phyloP scores from a whole-genome alignment of 2,329 filamentous ascomycete genomes.

The Paecilomyces variotii region DNA sequence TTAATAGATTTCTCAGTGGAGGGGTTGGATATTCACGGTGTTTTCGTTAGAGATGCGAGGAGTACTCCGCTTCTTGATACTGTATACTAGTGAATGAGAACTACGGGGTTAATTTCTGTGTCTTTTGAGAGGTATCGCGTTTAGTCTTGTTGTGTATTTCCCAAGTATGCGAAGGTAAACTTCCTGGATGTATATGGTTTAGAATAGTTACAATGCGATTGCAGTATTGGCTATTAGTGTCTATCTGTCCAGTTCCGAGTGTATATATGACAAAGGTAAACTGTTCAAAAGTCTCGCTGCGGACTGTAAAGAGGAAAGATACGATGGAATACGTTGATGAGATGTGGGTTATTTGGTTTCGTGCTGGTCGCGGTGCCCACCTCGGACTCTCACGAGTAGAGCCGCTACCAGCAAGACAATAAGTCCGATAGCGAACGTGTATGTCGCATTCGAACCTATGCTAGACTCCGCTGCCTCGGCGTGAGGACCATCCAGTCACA shows the following conservation, averaged over 20 bases:
- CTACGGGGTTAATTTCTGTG: background rate
- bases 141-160: background rate
- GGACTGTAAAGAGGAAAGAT: background rate
- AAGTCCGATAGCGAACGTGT: background rate
- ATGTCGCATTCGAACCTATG: background rate
- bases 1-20: too few species aligned
- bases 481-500: conserved; percentile 24
- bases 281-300: background rate
- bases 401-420: background rate
- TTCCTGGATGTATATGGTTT: background rate
- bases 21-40: too few species aligned
- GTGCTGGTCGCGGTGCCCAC: background rate
- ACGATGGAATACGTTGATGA: background rate
- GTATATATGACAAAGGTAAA: background rate
- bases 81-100: background rate
- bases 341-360: background rate
- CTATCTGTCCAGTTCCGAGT: background rate
- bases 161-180: background rate
- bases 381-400: background rate
- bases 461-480: background rate
- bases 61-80: too few species aligned
- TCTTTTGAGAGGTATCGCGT: background rate
- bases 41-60: too few species aligned
- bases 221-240: background rate
- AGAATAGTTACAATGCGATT: background rate